phyloP scores from a whole-genome alignment of 139 green algal species.

The Chlorella vulgaris region DNA sequence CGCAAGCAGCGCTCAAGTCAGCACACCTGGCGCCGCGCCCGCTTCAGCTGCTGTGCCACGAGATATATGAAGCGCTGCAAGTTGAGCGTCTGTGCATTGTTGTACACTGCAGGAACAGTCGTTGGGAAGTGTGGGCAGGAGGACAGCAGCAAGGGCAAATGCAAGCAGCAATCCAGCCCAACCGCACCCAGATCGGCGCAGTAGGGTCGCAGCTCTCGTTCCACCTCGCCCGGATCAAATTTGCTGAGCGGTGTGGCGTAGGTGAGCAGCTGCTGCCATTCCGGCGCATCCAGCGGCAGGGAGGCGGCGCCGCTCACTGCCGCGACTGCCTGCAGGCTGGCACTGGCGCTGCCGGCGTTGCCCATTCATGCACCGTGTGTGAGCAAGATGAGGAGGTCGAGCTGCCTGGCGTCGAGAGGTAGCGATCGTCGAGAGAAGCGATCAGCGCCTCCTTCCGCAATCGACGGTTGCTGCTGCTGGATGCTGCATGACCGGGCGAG shows the following conservation, averaged over 20 bases:
- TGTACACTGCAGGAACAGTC: slow-evolving; percentile 51
- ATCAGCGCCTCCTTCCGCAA: too few species aligned
- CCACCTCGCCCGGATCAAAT: slow-evolving; percentile 28
- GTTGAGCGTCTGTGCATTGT: slow-evolving; percentile 78
- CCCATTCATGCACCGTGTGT: too few species aligned
- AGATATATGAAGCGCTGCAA: slow-evolving; percentile 76
- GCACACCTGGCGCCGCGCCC: slow-evolving; percentile 20
- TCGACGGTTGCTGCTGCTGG: too few species aligned
- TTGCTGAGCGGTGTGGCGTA: slow-evolving; percentile 15
- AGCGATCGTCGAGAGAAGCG: too few species aligned
- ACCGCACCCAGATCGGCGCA: slow-evolving; percentile 36
- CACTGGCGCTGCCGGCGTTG: slow-evolving; percentile 9
- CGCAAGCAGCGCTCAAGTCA: background rate
- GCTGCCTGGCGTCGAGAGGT: too few species aligned
- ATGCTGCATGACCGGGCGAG: too few species aligned
- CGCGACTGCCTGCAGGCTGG: slow-evolving; percentile 12
- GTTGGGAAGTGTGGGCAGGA: background rate
- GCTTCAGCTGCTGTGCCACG: slow-evolving; percentile 51
- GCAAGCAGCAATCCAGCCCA: too few species aligned
- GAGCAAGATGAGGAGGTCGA: too few species aligned
- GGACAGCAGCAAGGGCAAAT: background rate
- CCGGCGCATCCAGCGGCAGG: slow-evolving; percentile 12
- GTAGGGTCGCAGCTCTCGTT: slow-evolving; percentile 25
- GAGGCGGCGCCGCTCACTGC: background rate
- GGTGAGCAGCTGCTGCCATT: slow-evolving; percentile 31